Evolutionary conservation across 495 filamentous ascomycete genomes (phyloP).

Genomic region (Pyrenula aspistea): DNA sequence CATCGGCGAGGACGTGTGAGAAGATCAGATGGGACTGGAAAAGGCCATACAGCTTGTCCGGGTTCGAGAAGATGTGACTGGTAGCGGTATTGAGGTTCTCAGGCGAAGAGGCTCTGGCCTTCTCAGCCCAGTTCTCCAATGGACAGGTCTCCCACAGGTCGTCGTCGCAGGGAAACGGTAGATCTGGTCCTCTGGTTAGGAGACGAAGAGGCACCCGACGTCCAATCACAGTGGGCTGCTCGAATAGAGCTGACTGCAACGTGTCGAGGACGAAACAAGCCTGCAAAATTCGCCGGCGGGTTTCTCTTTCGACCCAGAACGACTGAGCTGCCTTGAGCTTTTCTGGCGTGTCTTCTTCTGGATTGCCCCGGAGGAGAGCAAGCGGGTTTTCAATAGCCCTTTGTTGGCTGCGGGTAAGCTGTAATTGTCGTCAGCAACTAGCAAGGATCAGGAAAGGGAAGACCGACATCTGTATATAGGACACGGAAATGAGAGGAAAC

Average conservation of each 20-base stretch:
- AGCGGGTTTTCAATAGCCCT: background rate
- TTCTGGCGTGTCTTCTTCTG: background rate
- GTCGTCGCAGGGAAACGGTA: slow-evolving; percentile 9
- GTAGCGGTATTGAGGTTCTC: slow-evolving; percentile 3
- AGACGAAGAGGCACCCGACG: slow-evolving; percentile 1
- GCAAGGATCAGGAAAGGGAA: background rate
- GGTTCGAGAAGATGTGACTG: background rate
- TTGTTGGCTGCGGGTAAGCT: background rate
- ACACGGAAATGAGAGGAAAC: slow-evolving; percentile 8
- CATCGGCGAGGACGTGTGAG: background rate
- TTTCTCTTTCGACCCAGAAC: slow-evolving; percentile 8
- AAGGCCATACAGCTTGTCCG: background rate
- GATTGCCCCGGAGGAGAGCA: background rate
- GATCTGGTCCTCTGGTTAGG: slow-evolving; percentile 1
- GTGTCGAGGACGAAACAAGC: slow-evolving; percentile 12
- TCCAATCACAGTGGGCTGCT: slow-evolving; percentile 5
- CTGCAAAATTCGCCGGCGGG: slow-evolving; percentile 9
- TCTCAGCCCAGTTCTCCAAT: slow-evolving; percentile 5
- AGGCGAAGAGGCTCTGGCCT: slow-evolving; percentile 1
- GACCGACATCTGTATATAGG: slow-evolving; percentile 8
- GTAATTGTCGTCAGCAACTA: background rate
- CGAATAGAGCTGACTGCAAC: slow-evolving; percentile 7
- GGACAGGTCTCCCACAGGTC: slow-evolving; percentile 9
- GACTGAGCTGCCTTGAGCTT: background rate
- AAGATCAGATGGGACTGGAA: background rate